Percentiles rank a stretch among this genome's conserved stretches.
Conservation (phyloP, 305 asterid genomes). For the Salvia sclarea region DNA sequence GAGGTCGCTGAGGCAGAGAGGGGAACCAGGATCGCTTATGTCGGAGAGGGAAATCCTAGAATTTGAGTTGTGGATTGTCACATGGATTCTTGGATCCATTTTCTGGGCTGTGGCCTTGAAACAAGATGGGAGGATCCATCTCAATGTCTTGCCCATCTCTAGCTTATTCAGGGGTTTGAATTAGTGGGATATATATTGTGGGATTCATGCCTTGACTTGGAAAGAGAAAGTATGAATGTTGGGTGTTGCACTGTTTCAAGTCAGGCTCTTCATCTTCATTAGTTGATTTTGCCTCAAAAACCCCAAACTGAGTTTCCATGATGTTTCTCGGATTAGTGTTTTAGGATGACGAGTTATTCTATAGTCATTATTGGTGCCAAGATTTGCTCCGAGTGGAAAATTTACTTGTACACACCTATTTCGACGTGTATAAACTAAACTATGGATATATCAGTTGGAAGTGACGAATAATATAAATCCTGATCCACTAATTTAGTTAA, state of each 20-base stretch:
- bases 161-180: conserved; percentile 10
- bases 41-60: conserved; percentile 55
- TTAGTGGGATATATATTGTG: conserved; percentile 20
- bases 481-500: no score
- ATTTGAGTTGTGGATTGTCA: conserved; percentile 36
- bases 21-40: conserved; percentile 52
- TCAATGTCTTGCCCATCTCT: conserved; percentile 26
- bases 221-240: conserved; percentile 34
- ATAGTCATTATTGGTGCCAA: not conserved
- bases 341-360: not conserved
- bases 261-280: conserved; percentile 5
- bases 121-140: conserved; percentile 44
- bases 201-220: conserved; percentile 40
- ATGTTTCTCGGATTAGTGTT: conserved; percentile 8
- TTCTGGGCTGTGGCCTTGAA: conserved; percentile 27
- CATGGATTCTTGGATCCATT: conserved; percentile 30
- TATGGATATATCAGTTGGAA: no score
- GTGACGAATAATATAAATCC: no score
- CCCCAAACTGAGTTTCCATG: conserved; percentile 38
- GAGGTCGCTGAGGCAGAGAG: conserved; percentile 49
- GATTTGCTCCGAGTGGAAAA: not conserved
- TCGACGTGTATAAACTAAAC: not conserved
- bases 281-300: conserved; percentile 13
- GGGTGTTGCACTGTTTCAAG: conserved; percentile 13
- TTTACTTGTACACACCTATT: not conserved